Conservation (phyloP, 371 early-diverging fungal genomes). For the Mucor piriformis region DNA sequence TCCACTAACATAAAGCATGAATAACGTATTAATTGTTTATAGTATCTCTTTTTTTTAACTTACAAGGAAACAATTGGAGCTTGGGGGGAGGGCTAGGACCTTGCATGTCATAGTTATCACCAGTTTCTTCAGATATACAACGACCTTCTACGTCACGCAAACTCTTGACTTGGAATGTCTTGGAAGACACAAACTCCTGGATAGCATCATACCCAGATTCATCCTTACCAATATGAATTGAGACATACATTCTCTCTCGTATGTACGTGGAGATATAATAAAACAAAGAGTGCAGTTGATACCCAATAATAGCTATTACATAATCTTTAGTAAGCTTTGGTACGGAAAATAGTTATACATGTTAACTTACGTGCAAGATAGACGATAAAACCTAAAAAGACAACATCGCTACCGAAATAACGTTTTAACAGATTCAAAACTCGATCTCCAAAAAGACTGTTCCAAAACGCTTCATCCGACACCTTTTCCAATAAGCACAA, state of each 20-base stretch:
- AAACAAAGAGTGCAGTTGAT: slow-evolving; percentile 7
- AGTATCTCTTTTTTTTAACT: too few species aligned
- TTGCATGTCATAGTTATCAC: slow-evolving; percentile 13
- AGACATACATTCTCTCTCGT: slow-evolving; percentile 24
- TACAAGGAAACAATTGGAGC: slow-evolving; percentile 38
- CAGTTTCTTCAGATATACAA: slow-evolving; percentile 11
- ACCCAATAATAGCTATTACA: slow-evolving; percentile 22
- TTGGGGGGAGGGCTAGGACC: slow-evolving; percentile 20
- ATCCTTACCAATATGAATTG: slow-evolving; percentile 19
- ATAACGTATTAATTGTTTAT: too few species aligned
- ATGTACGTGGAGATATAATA: background rate
- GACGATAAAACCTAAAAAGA: slow-evolving; percentile 32
- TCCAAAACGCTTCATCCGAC: slow-evolving; percentile 36
- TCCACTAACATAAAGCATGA: slow-evolving; percentile 16
- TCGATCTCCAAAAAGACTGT: slow-evolving; percentile 26
- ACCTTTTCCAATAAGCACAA: slow-evolving; percentile 22
- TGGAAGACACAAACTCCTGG: slow-evolving; percentile 18
- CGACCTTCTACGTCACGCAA: slow-evolving; percentile 23
- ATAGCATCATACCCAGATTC: slow-evolving; percentile 25
- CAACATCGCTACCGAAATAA: slow-evolving; percentile 36
- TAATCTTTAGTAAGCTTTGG: too few species aligned
- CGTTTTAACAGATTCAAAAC: slow-evolving; percentile 23
- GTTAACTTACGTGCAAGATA: slow-evolving; percentile 33
- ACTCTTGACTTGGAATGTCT: slow-evolving; percentile 12
- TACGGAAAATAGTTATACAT: too few species aligned